Evolutionary conservation across 306 rosid genomes (phyloP).

Genomic region (Prunus dulcis): DNA sequence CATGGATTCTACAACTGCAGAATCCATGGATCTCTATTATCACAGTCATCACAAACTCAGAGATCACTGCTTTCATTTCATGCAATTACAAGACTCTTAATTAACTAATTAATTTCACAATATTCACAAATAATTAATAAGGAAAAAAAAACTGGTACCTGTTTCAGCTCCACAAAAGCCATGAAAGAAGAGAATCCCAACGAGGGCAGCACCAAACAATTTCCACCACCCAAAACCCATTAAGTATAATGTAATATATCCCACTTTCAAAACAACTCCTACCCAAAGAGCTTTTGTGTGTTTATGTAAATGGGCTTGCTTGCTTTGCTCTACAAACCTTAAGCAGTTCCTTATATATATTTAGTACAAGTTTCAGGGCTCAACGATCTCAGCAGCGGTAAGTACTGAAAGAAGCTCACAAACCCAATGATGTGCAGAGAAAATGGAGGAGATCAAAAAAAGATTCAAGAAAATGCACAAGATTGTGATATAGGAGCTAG

Average conservation of each 20-base stretch:
- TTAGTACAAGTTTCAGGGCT: neutral
- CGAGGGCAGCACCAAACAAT: slow-evolving; percentile 30
- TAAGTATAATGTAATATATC: neutral
- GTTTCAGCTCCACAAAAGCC: slow-evolving; percentile 30
- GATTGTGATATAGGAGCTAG: neutral
- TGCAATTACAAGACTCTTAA: neutral
- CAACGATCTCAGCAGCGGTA: neutral
- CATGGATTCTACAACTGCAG: neutral
- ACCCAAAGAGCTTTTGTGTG: neutral
- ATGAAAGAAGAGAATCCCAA: slow-evolving; percentile 37
- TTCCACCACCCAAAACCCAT: slow-evolving; percentile 43
- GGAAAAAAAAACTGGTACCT: slow-evolving; percentile 27
- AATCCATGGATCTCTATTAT: neutral
- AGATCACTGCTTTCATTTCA: neutral
- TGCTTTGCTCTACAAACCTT: neutral
- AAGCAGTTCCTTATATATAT: neutral
- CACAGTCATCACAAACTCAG: neutral
- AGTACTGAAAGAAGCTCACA: neutral
- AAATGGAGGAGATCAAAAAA: neutral
- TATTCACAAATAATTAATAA: neutral
- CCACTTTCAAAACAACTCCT: neutral
- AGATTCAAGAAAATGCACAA: slow-evolving; percentile 20
- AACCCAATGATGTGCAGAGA: neutral
- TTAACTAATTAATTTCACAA: neutral
- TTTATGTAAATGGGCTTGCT: neutral